Conservation (phyloP, 148 eudicot genomes). For the Dysphania ambrosioides region DNA sequence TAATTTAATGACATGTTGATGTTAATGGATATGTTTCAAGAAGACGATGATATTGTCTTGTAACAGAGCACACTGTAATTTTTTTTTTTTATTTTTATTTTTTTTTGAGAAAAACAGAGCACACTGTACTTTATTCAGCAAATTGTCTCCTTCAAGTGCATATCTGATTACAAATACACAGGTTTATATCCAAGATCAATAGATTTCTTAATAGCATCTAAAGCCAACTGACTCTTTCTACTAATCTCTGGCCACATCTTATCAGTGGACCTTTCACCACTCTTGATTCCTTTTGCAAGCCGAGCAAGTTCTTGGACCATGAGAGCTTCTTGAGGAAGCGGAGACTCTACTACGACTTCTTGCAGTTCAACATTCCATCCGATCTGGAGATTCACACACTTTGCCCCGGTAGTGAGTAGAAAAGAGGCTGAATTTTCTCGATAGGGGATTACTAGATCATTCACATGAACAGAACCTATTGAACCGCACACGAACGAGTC, state of each 20-base stretch:
- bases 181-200: conserved; percentile 25
- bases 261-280: conserved; percentile 21
- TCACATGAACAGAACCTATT: conserved; percentile 29
- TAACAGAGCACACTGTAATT: not conserved
- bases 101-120: too few species aligned
- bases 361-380: conserved; percentile 19
- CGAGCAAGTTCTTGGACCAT: conserved; percentile 43
- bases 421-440: conserved; percentile 35
- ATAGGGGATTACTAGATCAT: conserved; percentile 40
- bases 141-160: not conserved
- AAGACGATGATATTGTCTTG: not conserved
- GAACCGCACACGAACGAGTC: conserved; percentile 26
- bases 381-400: not conserved
- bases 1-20: not conserved
- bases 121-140: not conserved
- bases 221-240: conserved; percentile 36
- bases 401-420: conserved; percentile 11
- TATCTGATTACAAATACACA: conserved; percentile 10
- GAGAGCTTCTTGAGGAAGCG: conserved; percentile 41
- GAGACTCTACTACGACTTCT: conserved; percentile 22
- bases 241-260: conserved; percentile 43
- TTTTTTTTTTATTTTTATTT: too few species aligned
- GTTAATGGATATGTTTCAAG: not conserved
- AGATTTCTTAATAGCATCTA: conserved; percentile 47
- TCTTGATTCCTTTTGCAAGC: conserved; percentile 30